These are phyloP conservation scores for Bombardia bombarda DNA, from an alignment of 495 filamentous ascomycete species.

Conservation along the genomic window DNA sequence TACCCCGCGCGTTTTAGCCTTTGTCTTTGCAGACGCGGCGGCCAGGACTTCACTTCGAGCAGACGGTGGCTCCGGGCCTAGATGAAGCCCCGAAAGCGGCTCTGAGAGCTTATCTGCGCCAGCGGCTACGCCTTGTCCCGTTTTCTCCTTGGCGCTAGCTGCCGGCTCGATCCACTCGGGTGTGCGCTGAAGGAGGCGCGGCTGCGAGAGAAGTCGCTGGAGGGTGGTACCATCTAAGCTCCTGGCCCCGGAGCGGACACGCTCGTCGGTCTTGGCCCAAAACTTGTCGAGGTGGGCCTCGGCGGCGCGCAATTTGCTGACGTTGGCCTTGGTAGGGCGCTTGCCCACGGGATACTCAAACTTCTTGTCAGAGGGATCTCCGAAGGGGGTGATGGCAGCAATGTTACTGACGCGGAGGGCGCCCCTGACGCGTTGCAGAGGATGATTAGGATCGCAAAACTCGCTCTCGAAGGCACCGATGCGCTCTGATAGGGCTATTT, in stretches of 20 bases:
- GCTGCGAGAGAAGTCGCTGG: slow-evolving; percentile 19
- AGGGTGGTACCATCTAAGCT: slow-evolving; percentile 13
- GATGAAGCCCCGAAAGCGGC: slow-evolving; percentile 10
- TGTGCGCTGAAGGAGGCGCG: slow-evolving; percentile 36
- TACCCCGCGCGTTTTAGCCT: slow-evolving; percentile 35
- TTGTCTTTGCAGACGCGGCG: slow-evolving; percentile 15
- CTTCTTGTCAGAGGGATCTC: slow-evolving; percentile 18
- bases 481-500: slow-evolving; percentile 10
- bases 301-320: slow-evolving; percentile 24
- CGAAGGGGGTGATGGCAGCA: slow-evolving; percentile 12
- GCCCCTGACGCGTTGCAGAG: slow-evolving; percentile 5
- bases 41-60: background rate
- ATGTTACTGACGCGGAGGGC: slow-evolving; percentile 7
- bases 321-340: slow-evolving; percentile 34
- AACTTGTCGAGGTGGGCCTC: slow-evolving; percentile 43
- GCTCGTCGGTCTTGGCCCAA: slow-evolving; percentile 27
- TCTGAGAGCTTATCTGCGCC: slow-evolving; percentile 10
- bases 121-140: background rate
- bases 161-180: slow-evolving; percentile 39
- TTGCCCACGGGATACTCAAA: slow-evolving; percentile 46
- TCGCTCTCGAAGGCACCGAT: slow-evolving; percentile 15
- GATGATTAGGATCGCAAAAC: slow-evolving; percentile 9
- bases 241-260: slow-evolving; percentile 1
- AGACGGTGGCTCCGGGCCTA: background rate
- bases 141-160: slow-evolving; percentile 7